phyloP scores from a whole-genome alignment of 257 asterid species.

The Striga asiatica region DNA sequence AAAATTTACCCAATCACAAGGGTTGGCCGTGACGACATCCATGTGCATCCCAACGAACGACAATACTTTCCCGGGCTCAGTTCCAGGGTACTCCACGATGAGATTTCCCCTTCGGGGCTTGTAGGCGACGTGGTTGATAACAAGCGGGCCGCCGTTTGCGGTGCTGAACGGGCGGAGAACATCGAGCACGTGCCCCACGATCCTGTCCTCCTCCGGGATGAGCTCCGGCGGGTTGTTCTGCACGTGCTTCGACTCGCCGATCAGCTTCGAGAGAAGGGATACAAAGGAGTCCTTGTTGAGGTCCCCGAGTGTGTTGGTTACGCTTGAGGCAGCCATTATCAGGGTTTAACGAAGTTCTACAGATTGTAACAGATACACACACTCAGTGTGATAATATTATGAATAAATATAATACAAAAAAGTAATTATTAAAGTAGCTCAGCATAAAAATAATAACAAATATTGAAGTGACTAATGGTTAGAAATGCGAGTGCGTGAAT shows the following conservation, averaged over 20 bases:
- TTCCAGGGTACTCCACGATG: conserved; percentile 93
- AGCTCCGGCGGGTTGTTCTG: conserved; percentile 96
- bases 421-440: too few species aligned
- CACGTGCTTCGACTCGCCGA: conserved; percentile 76
- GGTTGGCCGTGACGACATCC: conserved; percentile 96
- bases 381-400: too few species aligned
- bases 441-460: too few species aligned
- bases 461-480: too few species aligned
- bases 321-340: conserved; percentile 40
- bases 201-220: conserved; percentile 92
- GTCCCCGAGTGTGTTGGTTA: conserved; percentile 47
- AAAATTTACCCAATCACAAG: conserved; percentile 67
- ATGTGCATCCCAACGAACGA: conserved; percentile 98
- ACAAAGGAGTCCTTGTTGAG: conserved; percentile 62
- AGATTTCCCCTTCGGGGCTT: conserved; percentile 93
- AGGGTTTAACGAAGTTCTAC: too few species aligned
- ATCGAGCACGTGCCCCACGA: conserved; percentile 70
- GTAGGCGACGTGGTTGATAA: conserved; percentile 65
- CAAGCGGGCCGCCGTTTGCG: conserved; percentile 78
- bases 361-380: too few species aligned
- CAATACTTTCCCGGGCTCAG: conserved; percentile 57
- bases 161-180: conserved; percentile 68
- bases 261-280: conserved; percentile 55
- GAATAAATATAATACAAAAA: too few species aligned
- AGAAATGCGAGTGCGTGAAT: too few species aligned